Evolutionary conservation across 148 eudicot genomes (phyloP), one percentile per base, ranked within the genome.

Genomic region (Heliamphora exappendiculata): DNA sequence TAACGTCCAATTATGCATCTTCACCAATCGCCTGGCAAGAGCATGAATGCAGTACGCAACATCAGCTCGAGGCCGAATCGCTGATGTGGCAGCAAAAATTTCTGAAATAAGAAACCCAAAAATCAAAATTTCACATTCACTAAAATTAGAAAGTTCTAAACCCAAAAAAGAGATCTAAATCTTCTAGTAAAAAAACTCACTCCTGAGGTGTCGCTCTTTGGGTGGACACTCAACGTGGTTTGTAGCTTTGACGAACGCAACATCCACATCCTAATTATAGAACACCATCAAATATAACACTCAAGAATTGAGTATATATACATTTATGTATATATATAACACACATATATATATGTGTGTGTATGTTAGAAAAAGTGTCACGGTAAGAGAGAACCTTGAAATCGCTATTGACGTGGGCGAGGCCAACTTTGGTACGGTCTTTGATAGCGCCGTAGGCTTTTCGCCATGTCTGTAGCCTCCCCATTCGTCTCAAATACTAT

Each of bases 1-100:
- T 85, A 95, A 97, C 94, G 99, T 91, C 99, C 99, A 95, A 76
- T 93, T 95, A 81, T 88, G 94, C 5, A 98, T 95, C 88, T 95
- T 93, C 24, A 83, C 87, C 79, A 95, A 84, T 81, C 99, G 86
- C 63, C 99, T 88, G 10, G 97, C 87, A 75, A 95, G 93, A 22
- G 97, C 93, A 73, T 91, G 91, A 73, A 95, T 85, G 83, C 99
- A 92, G 75, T 95, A 93, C 11, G 92, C 93, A 70, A 95, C 99
- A 86, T 95, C 99, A 74, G 98, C 99, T 42, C 97, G 81, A 70
- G 98, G 97, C 73, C 96, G 81, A 75, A 95, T 57, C 0, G 98
- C 91, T 7, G 94, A 89, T 2, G 94, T 91, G 49, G 97, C 90
- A 33, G 82, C 79, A 85, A 93, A 81, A 81, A 95, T 89, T 78